phyloP scores from a whole-genome alignment of 371 early-diverging fungal species.

The Umbelopsis sp. region DNA sequence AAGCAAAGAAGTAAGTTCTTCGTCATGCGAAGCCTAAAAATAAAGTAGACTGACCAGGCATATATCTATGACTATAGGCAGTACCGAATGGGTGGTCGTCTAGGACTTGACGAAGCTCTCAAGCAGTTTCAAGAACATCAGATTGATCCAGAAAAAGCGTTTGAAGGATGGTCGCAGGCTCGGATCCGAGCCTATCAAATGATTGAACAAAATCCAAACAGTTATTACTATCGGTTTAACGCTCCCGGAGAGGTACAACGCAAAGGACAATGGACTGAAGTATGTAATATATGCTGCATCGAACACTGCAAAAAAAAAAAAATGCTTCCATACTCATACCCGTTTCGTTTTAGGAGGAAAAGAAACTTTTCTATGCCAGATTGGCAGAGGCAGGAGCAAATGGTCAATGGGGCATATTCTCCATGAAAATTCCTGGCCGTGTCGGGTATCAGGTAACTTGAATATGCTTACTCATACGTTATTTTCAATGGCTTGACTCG shows the following conservation, averaged over 20 bases:
- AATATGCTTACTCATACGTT: neutral
- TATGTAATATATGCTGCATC: slow-evolving; percentile 18
- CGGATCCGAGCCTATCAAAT: slow-evolving; percentile 89
- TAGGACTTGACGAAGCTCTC: slow-evolving; percentile 88
- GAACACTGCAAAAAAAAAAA: neutral
- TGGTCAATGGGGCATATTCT: slow-evolving; percentile 96
- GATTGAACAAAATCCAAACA: slow-evolving; percentile 90
- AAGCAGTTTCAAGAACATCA: slow-evolving; percentile 78
- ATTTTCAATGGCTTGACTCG: neutral
- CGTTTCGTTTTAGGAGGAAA: slow-evolving; percentile 63
- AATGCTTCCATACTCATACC: neutral
- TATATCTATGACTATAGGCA: slow-evolving; percentile 34
- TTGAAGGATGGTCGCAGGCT: slow-evolving; percentile 94
- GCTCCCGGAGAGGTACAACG: slow-evolving; percentile 94
- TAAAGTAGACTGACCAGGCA: neutral
- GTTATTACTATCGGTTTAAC: slow-evolving; percentile 95
- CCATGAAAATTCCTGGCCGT: slow-evolving; percentile 92
- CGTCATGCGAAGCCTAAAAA: neutral
- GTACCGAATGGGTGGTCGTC: slow-evolving; percentile 79
- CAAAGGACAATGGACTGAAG: slow-evolving; percentile 85
- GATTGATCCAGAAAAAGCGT: slow-evolving; percentile 78
- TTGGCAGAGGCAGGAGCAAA: slow-evolving; percentile 87
- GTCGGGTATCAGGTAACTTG: slow-evolving; percentile 85
- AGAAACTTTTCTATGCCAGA: slow-evolving; percentile 78
- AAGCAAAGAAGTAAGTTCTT: slow-evolving; percentile 67